Evolutionary conservation across 345 rosid species (phyloP).

Genomic region (Clausena lansium): DNA sequence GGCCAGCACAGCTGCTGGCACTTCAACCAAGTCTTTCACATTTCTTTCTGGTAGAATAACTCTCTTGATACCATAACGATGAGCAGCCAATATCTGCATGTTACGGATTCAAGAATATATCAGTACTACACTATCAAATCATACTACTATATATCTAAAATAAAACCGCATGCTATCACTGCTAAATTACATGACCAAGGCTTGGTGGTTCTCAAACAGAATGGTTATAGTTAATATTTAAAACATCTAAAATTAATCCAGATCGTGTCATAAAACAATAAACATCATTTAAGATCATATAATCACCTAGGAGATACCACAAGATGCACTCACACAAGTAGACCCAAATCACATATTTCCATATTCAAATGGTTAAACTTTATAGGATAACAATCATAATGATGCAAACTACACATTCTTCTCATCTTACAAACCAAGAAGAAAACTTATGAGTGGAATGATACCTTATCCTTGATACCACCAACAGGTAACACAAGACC

Average conservation of each 20-base stretch:
- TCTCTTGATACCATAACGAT: constrained; percentile 84
- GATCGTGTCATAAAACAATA: background rate
- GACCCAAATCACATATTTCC: background rate
- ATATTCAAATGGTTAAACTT: background rate
- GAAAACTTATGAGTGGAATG: background rate
- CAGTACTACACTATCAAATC: background rate
- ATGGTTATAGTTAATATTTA: background rate
- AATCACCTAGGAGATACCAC: background rate
- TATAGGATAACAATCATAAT: background rate
- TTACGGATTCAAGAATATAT: constrained; percentile 12
- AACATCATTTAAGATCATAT: background rate
- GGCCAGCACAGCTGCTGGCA: constrained; percentile 79
- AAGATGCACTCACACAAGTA: background rate
- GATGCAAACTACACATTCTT: background rate
- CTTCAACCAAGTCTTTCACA: constrained; percentile 91
- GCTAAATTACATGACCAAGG: background rate
- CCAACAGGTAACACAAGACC: constrained; percentile 98
- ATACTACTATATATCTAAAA: background rate
- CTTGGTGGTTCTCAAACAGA: background rate
- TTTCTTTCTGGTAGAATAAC: constrained; percentile 96
- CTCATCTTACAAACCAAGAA: constrained; percentile 4
- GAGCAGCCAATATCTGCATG: constrained; percentile 92
- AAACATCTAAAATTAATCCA: background rate
- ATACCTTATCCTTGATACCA: constrained; percentile 94
- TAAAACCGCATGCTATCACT: background rate